phyloP scores from a whole-genome alignment of 768 basidiomycete genomes.

The Mycena polygramma region DNA sequence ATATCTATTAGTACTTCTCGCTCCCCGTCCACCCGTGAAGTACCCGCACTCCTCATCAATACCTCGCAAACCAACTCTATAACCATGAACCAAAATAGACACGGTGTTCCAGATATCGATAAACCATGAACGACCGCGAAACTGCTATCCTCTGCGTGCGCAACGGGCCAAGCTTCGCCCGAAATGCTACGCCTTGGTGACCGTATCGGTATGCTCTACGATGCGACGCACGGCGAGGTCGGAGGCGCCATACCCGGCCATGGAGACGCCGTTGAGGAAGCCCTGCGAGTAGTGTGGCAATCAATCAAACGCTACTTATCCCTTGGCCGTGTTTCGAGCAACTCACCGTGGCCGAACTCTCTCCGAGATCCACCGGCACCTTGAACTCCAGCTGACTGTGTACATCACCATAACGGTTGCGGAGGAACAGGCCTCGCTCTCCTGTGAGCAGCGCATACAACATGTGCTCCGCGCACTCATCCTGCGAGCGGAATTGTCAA shows the following conservation, averaged over 20 bases:
- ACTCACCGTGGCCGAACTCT: slow-evolving; percentile 23
- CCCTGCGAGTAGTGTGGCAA: slow-evolving; percentile 26
- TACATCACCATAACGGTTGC: slow-evolving; percentile 17
- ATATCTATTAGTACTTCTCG: too few relatives aligned
- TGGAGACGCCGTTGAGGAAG: slow-evolving; percentile 24
- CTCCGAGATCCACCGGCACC: slow-evolving; percentile 14
- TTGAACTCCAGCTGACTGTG: slow-evolving; percentile 27
- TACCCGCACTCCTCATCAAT: too few relatives aligned
- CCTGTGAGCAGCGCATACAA: slow-evolving; percentile 36
- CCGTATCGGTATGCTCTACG: slow-evolving; percentile 23
- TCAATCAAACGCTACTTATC: too few relatives aligned
- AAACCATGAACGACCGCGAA: too few relatives aligned
- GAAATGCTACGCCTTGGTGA: slow-evolving; percentile 19
- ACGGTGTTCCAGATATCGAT: too few relatives aligned
- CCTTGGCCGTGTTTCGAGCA: too few relatives aligned
- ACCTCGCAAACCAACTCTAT: too few relatives aligned
- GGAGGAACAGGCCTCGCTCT: slow-evolving; percentile 27
- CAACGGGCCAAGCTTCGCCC: too few relatives aligned
- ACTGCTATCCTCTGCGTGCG: too few relatives aligned
- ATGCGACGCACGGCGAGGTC: slow-evolving; percentile 24
- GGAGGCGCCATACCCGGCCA: slow-evolving; percentile 32
- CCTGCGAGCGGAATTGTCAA: slow-evolving; percentile 3
- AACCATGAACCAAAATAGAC: too few relatives aligned
- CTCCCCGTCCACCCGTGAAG: too few relatives aligned
- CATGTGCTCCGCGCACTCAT: slow-evolving; percentile 37